Evolutionary conservation across 179 eudicot genomes (phyloP).

Genomic region (Sideroxylon spinosum): DNA sequence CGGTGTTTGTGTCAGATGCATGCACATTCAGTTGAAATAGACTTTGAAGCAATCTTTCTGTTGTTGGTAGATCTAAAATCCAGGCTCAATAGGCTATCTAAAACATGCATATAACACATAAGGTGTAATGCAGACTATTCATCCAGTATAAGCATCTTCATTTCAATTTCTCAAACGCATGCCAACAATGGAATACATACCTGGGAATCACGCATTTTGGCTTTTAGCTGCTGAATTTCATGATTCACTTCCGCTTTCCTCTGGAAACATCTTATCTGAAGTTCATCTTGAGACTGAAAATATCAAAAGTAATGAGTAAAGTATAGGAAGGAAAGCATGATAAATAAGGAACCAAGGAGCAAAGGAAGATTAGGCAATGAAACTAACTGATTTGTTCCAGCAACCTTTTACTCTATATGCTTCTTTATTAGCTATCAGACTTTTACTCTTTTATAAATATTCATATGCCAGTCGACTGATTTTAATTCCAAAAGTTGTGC

Average conservation of each 20-base stretch:
- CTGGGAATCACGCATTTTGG: constrained; percentile 99
- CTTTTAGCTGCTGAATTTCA: constrained; percentile 92
- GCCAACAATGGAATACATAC: constrained; percentile 26
- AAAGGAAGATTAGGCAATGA: too few relatives aligned
- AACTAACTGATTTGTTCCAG: too few relatives aligned
- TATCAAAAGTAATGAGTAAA: background rate
- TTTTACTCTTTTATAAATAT: too few relatives aligned
- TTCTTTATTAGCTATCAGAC: too few relatives aligned
- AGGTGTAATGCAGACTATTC: background rate
- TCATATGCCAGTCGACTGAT: too few relatives aligned
- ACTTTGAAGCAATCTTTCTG: background rate
- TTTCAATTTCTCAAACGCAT: background rate
- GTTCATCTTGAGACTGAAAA: constrained; percentile 76
- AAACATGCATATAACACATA: background rate
- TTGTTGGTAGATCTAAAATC: constrained; percentile 1
- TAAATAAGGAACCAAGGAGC: too few relatives aligned
- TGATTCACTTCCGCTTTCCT: constrained; percentile 93
- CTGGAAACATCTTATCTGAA: constrained; percentile 74
- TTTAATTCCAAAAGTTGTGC: too few relatives aligned
- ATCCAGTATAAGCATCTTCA: background rate
- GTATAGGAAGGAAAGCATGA: background rate
- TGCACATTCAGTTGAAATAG: background rate
- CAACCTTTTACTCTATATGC: too few relatives aligned
- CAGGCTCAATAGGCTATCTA: background rate
- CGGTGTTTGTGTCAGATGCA: background rate